A percentile compares a stretch with the other conserved stretches of the same genome.
These are phyloP conservation scores for Corymbia calophylla DNA, from an alignment of 441 rosid genomes.

Conservation along the genomic window DNA sequence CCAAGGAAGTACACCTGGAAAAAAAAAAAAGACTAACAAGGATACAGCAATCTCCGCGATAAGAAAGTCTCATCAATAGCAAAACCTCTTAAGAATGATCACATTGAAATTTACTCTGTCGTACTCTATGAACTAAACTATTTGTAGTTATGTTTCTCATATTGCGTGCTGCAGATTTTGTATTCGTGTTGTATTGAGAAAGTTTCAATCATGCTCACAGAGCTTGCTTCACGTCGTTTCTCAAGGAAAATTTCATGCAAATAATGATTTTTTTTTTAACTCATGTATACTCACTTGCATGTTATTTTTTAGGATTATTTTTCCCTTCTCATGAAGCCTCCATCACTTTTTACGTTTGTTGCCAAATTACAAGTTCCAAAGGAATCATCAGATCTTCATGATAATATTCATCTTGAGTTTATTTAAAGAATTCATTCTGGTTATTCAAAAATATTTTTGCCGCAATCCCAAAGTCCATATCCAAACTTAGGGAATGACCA, in stretches of 20 bases:
- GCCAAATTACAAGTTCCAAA: neutral
- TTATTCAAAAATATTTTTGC: too few species aligned
- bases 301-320: neutral
- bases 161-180: neutral
- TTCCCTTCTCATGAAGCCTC: neutral
- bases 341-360: neutral
- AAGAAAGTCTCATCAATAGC: neutral
- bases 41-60: neutral
- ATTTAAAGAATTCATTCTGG: neutral
- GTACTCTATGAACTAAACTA: neutral
- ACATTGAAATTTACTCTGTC: neutral
- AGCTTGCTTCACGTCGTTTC: neutral
- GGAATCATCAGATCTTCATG: neutral
- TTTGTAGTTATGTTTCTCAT: too few species aligned
- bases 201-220: neutral
- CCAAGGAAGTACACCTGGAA: neutral
- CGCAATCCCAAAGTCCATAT: neutral
- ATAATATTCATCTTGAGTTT: neutral
- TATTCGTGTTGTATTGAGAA: neutral
- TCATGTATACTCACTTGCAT: neutral
- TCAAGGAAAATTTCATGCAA: neutral
- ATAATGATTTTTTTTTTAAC: neutral
- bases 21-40: neutral
- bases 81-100: neutral
- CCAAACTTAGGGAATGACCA: too few species aligned